Evolutionary conservation across 106 monocot genomes (phyloP), one percentile per base, ranked within the genome.

Genomic region (Dendrobium officinale): DNA sequence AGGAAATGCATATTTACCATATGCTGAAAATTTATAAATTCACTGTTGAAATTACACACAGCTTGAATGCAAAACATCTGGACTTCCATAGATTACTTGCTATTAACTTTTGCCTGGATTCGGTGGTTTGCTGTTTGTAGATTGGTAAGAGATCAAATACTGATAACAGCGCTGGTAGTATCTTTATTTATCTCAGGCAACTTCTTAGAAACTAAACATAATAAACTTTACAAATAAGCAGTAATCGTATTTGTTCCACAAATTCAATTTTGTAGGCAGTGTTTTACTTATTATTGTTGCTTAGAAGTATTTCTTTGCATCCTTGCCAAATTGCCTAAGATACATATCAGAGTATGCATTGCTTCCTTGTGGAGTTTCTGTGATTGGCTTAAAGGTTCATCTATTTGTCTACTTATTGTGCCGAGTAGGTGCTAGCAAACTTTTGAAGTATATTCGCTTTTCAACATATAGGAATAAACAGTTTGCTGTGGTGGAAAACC

Each of bases 401-500:
- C 49, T 51, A 42, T 75, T 75, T 44, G 15, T 75, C 37, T 43
- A 13, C 27, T 48, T 49, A 24, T 20, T 44, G 24, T 19, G 1
- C 9, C 26, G 2, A 73, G 42, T 73, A 73, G 18, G 73, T 42
- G 42, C 3, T 73, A 40, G 4, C 40, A 73, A 73, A 73, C 10
- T 18, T 37, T 73, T 42, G 42, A 44, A 42, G 47, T 4, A 5
- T 75, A 24, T 48, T 75, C 9, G 6, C 24, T 47, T 75, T 75
- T 47, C 48, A 22, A 24, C 22, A 45, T 82, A 18, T 54, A 99
- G 98, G 76, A 95, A 99, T 80, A 93, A 83, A 41, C 98, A 99
- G 82, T 99, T 99, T 89, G 95, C 98, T 43, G 87, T 99, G 78
- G 98, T 99, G 81, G 98, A 99, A 81, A 99, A 99, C 75, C 98